Evolutionary conservation across 2,329 filamentous ascomycete genomes (phyloP).

Genomic region (Xylariaceae sp.): DNA sequence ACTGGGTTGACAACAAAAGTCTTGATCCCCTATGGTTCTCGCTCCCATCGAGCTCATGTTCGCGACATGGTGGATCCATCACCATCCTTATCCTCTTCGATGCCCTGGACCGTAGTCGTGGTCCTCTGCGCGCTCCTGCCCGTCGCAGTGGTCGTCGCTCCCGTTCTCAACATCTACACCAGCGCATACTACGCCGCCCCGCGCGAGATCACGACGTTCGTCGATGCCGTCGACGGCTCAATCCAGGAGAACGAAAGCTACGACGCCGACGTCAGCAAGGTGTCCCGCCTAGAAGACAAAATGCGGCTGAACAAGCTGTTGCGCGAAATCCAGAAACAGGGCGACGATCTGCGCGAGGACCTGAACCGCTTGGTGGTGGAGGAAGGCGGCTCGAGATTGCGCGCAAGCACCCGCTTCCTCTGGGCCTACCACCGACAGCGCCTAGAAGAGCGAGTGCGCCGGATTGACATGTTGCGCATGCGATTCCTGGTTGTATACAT

Average conservation of each 20-base stretch:
- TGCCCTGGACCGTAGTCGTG: slow-evolving; percentile 54
- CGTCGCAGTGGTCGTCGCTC: slow-evolving; percentile 48
- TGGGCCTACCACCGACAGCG: slow-evolving; percentile 52
- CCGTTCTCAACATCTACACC: slow-evolving; percentile 47
- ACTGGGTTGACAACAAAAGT: slow-evolving; percentile 7
- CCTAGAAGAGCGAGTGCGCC: slow-evolving; percentile 52
- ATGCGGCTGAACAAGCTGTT: slow-evolving; percentile 52
- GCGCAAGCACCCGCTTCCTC: slow-evolving; percentile 45
- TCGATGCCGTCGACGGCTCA: slow-evolving; percentile 58
- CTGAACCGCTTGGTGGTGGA: slow-evolving; percentile 47
- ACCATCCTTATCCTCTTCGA: slow-evolving; percentile 35
- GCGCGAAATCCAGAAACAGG: slow-evolving; percentile 55
- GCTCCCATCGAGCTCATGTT: slow-evolving; percentile 14
- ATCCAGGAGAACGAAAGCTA: slow-evolving; percentile 60
- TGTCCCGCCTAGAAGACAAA: slow-evolving; percentile 57
- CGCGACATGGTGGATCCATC: slow-evolving; percentile 39
- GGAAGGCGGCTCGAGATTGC: slow-evolving; percentile 41
- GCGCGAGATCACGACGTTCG: slow-evolving; percentile 50
- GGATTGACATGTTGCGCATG: slow-evolving; percentile 58
- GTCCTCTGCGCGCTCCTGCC: slow-evolving; percentile 53
- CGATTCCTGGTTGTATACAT: slow-evolving; percentile 60
- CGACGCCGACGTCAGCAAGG: slow-evolving; percentile 52
- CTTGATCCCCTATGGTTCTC: slow-evolving; percentile 18
- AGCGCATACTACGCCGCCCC: slow-evolving; percentile 54
- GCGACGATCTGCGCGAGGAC: slow-evolving; percentile 57